Evolutionary conservation across 305 asterid genomes (phyloP).

Genomic region (Fraxinus floribunda): DNA sequence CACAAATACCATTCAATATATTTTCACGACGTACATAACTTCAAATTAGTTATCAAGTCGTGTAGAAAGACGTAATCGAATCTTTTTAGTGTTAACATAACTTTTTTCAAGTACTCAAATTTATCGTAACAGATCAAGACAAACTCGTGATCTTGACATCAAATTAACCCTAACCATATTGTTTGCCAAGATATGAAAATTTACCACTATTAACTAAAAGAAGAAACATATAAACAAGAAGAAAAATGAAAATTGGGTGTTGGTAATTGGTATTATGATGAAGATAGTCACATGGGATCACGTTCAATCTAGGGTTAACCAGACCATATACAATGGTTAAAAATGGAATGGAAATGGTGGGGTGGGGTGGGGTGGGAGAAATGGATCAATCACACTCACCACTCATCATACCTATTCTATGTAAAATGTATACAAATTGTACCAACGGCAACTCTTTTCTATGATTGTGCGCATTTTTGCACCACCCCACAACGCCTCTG

Average conservation of each 20-base stretch:
- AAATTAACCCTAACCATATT: background rate
- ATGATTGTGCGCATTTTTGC: conserved; percentile 30
- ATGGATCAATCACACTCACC: conserved; percentile 1
- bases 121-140: too few species aligned
- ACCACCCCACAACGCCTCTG: conserved; percentile 35
- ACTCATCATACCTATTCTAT: background rate
- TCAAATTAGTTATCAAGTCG: background rate
- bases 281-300: background rate
- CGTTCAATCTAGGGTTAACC: background rate
- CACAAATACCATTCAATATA: background rate
- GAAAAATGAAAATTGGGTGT: background rate
- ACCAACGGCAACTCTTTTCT: conserved; percentile 22
- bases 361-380: background rate
- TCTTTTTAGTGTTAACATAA: background rate
- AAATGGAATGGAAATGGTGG: background rate
- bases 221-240: background rate
- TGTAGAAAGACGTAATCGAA: background rate
- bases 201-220: background rate
- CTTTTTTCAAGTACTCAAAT: background rate
- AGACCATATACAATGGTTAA: conserved; percentile 5
- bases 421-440: background rate
- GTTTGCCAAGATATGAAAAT: background rate
- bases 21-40: background rate
- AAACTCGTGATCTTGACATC: background rate
- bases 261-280: background rate